phyloP scores from a whole-genome alignment of 2,329 filamentous ascomycete species.

The Capronia epimyces region DNA sequence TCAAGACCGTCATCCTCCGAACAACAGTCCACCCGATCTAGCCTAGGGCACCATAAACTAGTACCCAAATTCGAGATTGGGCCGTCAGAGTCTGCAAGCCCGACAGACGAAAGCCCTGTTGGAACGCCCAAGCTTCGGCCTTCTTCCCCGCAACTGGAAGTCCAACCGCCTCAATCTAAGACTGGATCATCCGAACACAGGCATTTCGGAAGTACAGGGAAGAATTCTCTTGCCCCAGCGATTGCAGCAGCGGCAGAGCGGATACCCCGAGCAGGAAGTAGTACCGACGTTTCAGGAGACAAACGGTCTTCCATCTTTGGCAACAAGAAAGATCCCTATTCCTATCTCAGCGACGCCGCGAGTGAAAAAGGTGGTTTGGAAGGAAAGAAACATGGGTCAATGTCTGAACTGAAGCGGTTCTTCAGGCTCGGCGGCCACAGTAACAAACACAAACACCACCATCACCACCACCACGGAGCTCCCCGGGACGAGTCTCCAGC shows the following conservation, averaged over 20 bases:
- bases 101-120: conserved; percentile 59
- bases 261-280: conserved; percentile 45
- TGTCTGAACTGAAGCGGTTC: conserved; percentile 94
- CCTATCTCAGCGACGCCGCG: conserved; percentile 43
- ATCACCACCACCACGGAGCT: conserved; percentile 40
- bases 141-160: conserved; percentile 46
- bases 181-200: conserved; percentile 14
- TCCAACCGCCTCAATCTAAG: conserved; percentile 29
- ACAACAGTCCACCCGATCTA: conserved; percentile 38
- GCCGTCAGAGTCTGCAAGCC: conserved; percentile 50
- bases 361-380: conserved; percentile 35
- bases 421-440: conserved; percentile 66
- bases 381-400: conserved; percentile 64
- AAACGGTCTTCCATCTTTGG: conserved; percentile 54
- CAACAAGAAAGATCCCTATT: conserved; percentile 47
- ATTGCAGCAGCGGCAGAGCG: conserved; percentile 30
- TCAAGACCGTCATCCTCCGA: conserved; percentile 40
- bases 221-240: conserved; percentile 27
- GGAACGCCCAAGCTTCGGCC: conserved; percentile 37
- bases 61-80: conserved; percentile 54
- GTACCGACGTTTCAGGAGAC: conserved; percentile 38
- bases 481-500: conserved; percentile 52
- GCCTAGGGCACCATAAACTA: conserved; percentile 42
- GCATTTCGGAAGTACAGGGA: conserved; percentile 29
- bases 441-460: conserved; percentile 56